Conservation (phyloP, 2,329 filamentous ascomycete species). For the Colletotrichum higginsianum region DNA sequence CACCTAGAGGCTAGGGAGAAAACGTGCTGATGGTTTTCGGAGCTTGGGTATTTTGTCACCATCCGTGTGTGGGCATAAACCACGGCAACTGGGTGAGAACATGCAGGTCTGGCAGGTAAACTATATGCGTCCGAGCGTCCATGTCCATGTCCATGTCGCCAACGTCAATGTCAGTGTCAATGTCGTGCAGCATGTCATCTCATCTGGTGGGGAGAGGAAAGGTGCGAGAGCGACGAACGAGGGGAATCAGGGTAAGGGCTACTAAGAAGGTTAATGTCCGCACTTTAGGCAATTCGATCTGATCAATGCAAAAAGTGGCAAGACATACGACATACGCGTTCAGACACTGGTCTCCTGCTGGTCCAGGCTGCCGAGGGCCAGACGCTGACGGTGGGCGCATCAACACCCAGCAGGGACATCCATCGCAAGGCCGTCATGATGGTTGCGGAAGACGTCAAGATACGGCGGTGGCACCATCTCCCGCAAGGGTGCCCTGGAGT, state of each 20-base stretch:
- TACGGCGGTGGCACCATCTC: conserved; percentile 14
- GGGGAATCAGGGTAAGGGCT: neutral
- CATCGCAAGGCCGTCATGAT: conserved; percentile 24
- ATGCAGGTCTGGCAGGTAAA: conserved; percentile 32
- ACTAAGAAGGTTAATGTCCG: conserved; percentile 7
- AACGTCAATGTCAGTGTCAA: neutral
- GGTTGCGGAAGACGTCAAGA: conserved; percentile 20
- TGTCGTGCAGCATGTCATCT: conserved; percentile 33
- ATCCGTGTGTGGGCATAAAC: conserved; percentile 7
- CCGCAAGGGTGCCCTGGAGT: conserved; percentile 13
- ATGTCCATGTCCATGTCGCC: conserved; percentile 3
- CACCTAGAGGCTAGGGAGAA: conserved; percentile 3
- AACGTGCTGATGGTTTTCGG: conserved; percentile 22
- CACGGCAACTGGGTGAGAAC: conserved; percentile 12
- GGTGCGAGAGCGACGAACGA: neutral
- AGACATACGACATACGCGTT: neutral
- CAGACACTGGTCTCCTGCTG: conserved; percentile 18
- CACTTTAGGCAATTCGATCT: conserved; percentile 6
- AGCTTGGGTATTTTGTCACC: conserved; percentile 14
- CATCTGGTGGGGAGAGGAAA: conserved; percentile 11
- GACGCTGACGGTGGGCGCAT: conserved; percentile 26
- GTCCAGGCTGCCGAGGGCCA: conserved; percentile 2
- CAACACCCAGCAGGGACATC: conserved; percentile 31
- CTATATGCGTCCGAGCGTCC: conserved; percentile 25
- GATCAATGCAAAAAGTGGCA: neutral